Evolutionary conservation across 768 basidiomycete genomes (phyloP).

Genomic region (Russula virescens): DNA sequence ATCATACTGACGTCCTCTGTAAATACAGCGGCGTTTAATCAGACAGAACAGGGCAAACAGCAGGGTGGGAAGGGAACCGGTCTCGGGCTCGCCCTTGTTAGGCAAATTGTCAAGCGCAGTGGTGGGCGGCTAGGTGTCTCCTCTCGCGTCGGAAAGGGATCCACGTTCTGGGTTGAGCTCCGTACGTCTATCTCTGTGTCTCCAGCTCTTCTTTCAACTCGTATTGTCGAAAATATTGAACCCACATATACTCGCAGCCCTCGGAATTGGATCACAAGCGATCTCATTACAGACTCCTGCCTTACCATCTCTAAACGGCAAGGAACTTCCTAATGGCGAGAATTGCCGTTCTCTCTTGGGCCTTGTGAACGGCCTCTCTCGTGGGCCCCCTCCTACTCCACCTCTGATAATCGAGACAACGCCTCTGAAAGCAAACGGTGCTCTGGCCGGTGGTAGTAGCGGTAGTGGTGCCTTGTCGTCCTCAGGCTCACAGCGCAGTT

Average conservation of each 20-base stretch:
- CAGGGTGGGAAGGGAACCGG: conserved; percentile 57
- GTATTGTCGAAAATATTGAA: not conserved
- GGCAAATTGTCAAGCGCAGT: conserved; percentile 48
- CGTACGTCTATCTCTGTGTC: conserved; percentile 35
- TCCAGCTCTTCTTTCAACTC: too few relatives aligned
- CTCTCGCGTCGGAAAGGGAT: conserved; percentile 54
- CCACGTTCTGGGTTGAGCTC: conserved; percentile 86
- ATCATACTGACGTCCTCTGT: not conserved
- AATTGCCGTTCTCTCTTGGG: not conserved
- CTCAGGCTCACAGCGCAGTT: conserved; percentile 22
- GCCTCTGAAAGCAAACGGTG: not conserved
- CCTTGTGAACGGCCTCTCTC: conserved; percentile 10
- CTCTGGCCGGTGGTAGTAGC: not conserved
- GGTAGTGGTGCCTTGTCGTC: not conserved
- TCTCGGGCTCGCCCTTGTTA: conserved; percentile 46
- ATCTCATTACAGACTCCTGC: conserved; percentile 30
- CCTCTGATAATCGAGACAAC: not conserved
- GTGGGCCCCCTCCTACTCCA: not conserved
- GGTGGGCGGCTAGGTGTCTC: conserved; percentile 41
- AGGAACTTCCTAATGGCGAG: not conserved
- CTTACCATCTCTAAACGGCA: conserved; percentile 15
- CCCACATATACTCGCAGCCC: conserved; percentile 31
- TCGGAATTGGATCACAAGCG: conserved; percentile 64
- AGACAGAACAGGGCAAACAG: conserved; percentile 68
- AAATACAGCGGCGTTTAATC: conserved; percentile 60